Base-by-base conservation (phyloP, 306 rosid genomes). In the Acacia confusa region DNA sequence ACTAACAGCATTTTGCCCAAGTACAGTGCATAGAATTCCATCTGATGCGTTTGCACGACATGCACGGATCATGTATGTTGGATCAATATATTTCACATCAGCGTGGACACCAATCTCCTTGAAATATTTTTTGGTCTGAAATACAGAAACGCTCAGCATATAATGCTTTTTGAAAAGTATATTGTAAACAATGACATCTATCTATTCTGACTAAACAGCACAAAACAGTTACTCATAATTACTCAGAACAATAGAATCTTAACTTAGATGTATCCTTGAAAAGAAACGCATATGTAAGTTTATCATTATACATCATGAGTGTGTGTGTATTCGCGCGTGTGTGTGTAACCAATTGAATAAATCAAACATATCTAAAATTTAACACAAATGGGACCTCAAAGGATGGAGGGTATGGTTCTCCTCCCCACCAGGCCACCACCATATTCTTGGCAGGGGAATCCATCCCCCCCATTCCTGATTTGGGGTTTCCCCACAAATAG, bases 1-100 rank as follows among this genome's bases (percentile, higher is more conserved):
- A 92, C 97, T 88, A 75, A 96, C 99, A 20, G 99, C 98, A 84
- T 96, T 96, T 87, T 96, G 99, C 74, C 99, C 98, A 47, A 96
- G 90, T 65, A 96, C 99, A 44, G 99, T 84, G 74, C 99, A 96
- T 60, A 93, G 83, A 87, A 96, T 96, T 85, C 98, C 98, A 88
- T 96, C 99, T 43, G 98, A 96, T 77, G 99, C 99, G 76, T 96
- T 96, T 82, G 98, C 99, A 32, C 99, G 98, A 77, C 88, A 80
- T 4, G 97, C 98, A 36, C 99, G 99, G 79, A 96, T 93, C 98
- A 96, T 96, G 84, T 96, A 96, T 0, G 98, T 96, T 40, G 99
- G 99, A 87, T 96, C 99, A 78, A 96, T 92, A 77, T 91, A 96
- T 87, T 96, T 96, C 83, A 93, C 94, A 73, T 96, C 99, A 79